Base-by-base conservation (phyloP, 2,329 filamentous ascomycete species). In the Colletotrichum endophyticum region DNA sequence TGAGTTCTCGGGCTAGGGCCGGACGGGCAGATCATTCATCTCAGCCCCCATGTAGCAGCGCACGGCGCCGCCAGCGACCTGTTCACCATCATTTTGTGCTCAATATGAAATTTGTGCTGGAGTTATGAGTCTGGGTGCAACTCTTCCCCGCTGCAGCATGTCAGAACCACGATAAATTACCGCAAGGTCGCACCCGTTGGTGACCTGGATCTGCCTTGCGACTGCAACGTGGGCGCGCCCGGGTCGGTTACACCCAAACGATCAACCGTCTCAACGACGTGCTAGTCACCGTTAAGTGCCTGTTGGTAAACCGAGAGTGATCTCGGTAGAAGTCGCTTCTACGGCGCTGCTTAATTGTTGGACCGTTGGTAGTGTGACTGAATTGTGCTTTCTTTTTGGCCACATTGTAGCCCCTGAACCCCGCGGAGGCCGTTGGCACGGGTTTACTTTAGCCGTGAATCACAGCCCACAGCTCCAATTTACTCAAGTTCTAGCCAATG, bases 1-100 rank as follows among this genome's bases (percentile, higher is more conserved):
- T 67, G 63, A 75, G 69, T 73, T 75, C 49, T 66, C 73, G 70
- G 70, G 28, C 34, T 75, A 49, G 68, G 62, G 44, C 72, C 59
- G 72, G 28, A 61, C 34, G 72, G 61, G 61, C 19, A 66, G 68
- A 61, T 75, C 62, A 70, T 67, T 27, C 49, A 34, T 34, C 66
- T 69, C 27, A 25, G 22, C 30, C 66, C 30, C 28, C 66, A 27
- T 15, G 56, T 66, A 36, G 66, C 3, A 16, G 22, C 27, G 32
- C 30, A 59, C 66, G 30, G 49, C 28, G n/a, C 66, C 36, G 44
- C 22, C n/a, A 27, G 49, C 36, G 66, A 39, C 22, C 53, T 56
- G 53, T 69, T 6, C 49, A n/a, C 6, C 4, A 13, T 1, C 28
- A 8, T 5, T 16, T 69, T 57, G 66, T 59, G 44, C 53, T 36